Conservation (phyloP, 2,329 filamentous ascomycete genomes). For the Ophiostoma sp. region DNA sequence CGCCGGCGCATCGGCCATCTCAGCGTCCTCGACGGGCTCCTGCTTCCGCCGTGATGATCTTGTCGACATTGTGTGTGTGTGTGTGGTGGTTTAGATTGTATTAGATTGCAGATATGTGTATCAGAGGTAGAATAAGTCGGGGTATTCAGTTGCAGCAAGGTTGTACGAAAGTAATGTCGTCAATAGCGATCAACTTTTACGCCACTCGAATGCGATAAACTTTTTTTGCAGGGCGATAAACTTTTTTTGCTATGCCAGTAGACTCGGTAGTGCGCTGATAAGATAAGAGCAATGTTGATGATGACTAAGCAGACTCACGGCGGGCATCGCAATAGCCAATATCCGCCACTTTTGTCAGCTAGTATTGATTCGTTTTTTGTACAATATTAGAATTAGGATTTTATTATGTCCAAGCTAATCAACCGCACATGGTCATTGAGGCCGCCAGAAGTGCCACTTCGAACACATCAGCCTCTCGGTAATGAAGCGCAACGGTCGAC, state of each 20-base stretch:
- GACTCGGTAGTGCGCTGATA: constrained; percentile 2
- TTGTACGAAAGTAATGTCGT: background rate
- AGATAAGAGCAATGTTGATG: background rate
- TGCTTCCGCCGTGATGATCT: constrained; percentile 24
- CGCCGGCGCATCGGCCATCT: constrained; percentile 43
- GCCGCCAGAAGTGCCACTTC: background rate
- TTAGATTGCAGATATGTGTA: background rate
- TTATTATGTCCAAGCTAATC: no score
- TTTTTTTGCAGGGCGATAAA: constrained; percentile 22
- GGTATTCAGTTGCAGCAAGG: no score
- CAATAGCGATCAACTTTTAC: background rate
- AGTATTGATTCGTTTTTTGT: no score
- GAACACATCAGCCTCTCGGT: background rate
- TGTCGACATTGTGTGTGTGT: constrained; percentile 24
- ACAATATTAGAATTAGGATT: no score
- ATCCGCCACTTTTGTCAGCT: no score
- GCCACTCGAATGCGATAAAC: constrained; percentile 15
- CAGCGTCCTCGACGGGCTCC: constrained; percentile 30
- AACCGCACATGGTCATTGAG: no score
- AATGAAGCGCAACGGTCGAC: background rate
- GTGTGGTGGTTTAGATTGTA: background rate
- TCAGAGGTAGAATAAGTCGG: background rate
- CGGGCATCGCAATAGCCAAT: no score
- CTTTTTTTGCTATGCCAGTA: constrained; percentile 16
- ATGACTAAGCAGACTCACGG: background rate